A percentile compares a stretch with the other conserved stretches of the same genome.
Conservation (phyloP, 1,139 yeast species). For the Sugiyamaella paludigena region DNA sequence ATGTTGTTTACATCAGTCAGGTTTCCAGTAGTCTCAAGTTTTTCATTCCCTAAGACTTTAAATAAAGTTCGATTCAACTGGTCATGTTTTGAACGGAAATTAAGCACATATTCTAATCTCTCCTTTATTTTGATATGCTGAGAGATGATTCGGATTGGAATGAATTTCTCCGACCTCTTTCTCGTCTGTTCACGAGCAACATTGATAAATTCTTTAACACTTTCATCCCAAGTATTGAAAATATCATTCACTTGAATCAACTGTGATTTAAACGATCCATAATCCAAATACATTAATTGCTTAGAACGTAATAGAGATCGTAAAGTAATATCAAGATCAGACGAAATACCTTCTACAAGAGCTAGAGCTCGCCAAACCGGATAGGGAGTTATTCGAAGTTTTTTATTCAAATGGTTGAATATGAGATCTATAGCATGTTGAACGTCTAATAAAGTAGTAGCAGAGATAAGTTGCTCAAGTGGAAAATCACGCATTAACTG, state of each 20-base stretch:
- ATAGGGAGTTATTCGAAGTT: constrained; percentile 57
- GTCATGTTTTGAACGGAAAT: constrained; percentile 55
- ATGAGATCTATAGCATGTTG: constrained; percentile 48
- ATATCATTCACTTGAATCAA: constrained; percentile 34
- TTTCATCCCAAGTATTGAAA: constrained; percentile 50
- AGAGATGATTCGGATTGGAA: constrained; percentile 58
- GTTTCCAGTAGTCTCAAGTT: constrained; percentile 24
- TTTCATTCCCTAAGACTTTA: constrained; percentile 35
- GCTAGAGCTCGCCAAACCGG: constrained; percentile 65
- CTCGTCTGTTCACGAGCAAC: constrained; percentile 73
- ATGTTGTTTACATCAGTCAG: constrained; percentile 27
- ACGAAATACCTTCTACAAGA: constrained; percentile 60
- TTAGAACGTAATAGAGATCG: constrained; percentile 27
- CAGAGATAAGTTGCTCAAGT: constrained; percentile 54
- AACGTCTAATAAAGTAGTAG: constrained; percentile 48
- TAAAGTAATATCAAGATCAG: constrained; percentile 34
- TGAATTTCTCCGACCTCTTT: constrained; percentile 69
- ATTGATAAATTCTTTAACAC: constrained; percentile 53
- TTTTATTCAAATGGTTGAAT: constrained; percentile 60
- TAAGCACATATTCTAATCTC: constrained; percentile 45
- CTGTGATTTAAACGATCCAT: constrained; percentile 36
- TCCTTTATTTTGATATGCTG: constrained; percentile 48
- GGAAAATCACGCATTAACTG: constrained; percentile 72
- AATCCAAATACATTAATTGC: constrained; percentile 41
- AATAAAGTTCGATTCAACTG: constrained; percentile 44